Percentiles rank a stretch among this genome's conserved stretches.
These are phyloP conservation scores for Paramecium pentaurelia DNA, from an alignment of 73 alveolate genomes.

Conservation along the genomic window DNA sequence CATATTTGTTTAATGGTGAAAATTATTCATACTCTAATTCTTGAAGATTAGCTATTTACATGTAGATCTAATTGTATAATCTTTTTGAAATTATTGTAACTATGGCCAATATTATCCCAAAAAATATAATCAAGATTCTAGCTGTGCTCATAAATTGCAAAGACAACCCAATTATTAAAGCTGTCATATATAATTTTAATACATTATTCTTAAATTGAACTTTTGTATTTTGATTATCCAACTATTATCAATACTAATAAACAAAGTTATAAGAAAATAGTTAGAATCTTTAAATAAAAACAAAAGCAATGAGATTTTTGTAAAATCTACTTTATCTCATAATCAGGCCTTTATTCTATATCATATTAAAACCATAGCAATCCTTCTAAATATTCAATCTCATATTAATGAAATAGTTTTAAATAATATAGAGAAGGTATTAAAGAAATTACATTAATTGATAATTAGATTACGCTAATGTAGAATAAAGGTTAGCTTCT, in stretches of 20 bases:
- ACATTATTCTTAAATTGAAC: background rate
- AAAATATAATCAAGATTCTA: background rate
- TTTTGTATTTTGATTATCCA: background rate
- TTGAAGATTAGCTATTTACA: background rate
- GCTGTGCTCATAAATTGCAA: background rate
- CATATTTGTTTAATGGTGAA: background rate
- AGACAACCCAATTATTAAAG: background rate
- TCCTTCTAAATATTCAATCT: background rate
- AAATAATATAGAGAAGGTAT: background rate
- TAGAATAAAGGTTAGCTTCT: background rate
- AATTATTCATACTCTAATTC: slow-evolving; percentile 6
- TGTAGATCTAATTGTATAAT: background rate
- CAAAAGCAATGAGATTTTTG: background rate
- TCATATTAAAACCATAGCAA: slow-evolving; percentile 1
- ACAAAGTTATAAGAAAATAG: background rate
- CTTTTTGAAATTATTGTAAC: background rate
- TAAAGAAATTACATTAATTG: background rate
- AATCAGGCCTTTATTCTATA: background rate
- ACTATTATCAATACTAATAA: background rate
- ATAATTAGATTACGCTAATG: background rate
- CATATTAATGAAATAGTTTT: background rate
- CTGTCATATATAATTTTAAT: background rate
- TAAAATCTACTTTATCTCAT: background rate
- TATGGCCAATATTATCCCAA: background rate
- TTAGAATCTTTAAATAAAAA: background rate